These are phyloP conservation scores for Colletotrichum sp. DNA, from an alignment of 2,329 filamentous ascomycete species.

Conservation along the genomic window DNA sequence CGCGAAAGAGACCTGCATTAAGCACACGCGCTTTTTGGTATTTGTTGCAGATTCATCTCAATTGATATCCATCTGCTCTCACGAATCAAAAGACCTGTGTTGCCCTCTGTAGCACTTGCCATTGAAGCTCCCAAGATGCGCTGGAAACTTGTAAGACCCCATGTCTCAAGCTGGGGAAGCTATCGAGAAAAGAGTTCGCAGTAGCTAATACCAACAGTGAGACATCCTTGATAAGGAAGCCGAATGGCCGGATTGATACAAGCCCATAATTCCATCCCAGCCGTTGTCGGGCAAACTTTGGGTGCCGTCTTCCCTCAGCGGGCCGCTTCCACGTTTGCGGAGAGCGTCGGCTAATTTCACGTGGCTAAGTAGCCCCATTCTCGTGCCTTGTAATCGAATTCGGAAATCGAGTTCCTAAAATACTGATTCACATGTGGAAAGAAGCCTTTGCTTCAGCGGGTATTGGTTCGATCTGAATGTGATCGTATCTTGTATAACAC, in stretches of 20 bases:
- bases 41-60: rapidly evolving
- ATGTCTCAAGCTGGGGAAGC: background rate
- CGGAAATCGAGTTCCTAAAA: background rate
- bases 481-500: too few relatives aligned
- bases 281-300: background rate
- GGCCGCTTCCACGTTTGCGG: background rate
- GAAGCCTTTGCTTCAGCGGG: too few relatives aligned
- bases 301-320: background rate
- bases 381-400: background rate
- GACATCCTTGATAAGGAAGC: background rate
- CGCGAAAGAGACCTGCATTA: too few relatives aligned
- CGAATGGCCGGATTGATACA: background rate
- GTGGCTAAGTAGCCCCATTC: background rate
- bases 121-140: background rate
- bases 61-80: rapidly evolving
- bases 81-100: background rate
- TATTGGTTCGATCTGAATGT: too few relatives aligned
- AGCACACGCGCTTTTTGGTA: rapidly evolving
- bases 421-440: background rate
- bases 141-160: background rate
- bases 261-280: background rate
- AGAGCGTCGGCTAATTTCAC: background rate
- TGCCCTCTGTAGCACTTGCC: rapidly evolving
- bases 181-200: background rate
- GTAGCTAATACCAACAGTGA: background rate